A percentile compares a stretch with the other conserved stretches of the same genome.
phyloP scores from a whole-genome alignment of 2,329 filamentous ascomycete genomes.

The Didymella exigua region DNA sequence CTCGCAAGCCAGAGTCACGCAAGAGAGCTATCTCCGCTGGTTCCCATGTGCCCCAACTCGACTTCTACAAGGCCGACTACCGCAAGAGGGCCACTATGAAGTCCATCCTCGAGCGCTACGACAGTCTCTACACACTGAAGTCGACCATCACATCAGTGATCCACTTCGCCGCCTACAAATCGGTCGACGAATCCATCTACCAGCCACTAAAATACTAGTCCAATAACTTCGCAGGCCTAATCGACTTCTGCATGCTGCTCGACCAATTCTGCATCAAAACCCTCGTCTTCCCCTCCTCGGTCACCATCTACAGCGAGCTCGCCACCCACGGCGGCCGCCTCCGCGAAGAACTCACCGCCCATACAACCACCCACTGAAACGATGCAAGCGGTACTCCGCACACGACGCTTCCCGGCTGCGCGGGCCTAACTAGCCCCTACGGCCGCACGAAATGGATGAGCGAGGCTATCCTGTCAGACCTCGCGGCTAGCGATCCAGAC shows the following conservation, averaged over 20 bases:
- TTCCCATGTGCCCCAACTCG: constrained; percentile 42
- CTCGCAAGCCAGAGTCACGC: neutral
- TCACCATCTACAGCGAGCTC: constrained; percentile 63
- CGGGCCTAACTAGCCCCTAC: constrained; percentile 63
- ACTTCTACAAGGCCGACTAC: constrained; percentile 54
- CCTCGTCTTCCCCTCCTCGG: constrained; percentile 68
- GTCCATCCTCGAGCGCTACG: constrained; percentile 10
- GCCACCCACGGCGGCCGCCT: constrained; percentile 49
- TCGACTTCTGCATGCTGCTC: constrained; percentile 61
- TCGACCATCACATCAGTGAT: constrained; percentile 63
- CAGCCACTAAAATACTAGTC: constrained; percentile 66
- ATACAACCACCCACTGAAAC: constrained; percentile 35
- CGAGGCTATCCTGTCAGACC: constrained; percentile 66
- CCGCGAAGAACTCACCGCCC: constrained; percentile 58
- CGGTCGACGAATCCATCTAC: constrained; percentile 64
- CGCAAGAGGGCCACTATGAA: constrained; percentile 26
- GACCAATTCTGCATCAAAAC: constrained; percentile 63
- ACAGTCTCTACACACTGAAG: constrained; percentile 25
- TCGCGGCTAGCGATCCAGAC: constrained; percentile 61
- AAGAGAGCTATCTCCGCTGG: neutral
- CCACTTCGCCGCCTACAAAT: constrained; percentile 69
- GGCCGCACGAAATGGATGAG: constrained; percentile 68
- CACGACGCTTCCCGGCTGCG: constrained; percentile 11
- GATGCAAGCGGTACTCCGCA: neutral
- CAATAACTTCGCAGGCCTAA: constrained; percentile 66